phyloP scores from a whole-genome alignment of 106 monocot genomes.

The Ottelia alismoides region DNA sequence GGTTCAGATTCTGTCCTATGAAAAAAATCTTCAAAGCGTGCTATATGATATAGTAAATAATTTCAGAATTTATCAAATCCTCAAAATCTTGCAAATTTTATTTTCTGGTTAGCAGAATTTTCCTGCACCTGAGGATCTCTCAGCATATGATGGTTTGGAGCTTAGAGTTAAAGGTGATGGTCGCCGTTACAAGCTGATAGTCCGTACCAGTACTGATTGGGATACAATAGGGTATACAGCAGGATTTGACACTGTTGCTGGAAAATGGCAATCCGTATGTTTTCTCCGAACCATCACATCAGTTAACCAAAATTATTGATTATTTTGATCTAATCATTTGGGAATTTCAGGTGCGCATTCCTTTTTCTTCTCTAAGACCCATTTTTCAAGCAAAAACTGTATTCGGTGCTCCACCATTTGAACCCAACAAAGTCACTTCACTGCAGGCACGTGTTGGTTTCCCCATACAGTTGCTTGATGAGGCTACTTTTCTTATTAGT shows the following conservation, averaged over 20 bases:
- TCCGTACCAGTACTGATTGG: conserved; percentile 80
- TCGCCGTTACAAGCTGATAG: conserved; percentile 72
- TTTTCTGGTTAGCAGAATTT: conserved; percentile 54
- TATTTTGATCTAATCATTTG: too few relatives aligned
- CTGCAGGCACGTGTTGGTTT: conserved; percentile 36
- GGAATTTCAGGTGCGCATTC: conserved; percentile 69
- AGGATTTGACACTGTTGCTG: conserved; percentile 73
- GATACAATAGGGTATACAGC: conserved; percentile 86
- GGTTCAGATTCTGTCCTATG: too few relatives aligned
- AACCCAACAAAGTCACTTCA: conserved; percentile 61
- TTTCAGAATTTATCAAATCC: not conserved
- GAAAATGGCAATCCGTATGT: conserved; percentile 79
- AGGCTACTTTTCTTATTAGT: not conserved
- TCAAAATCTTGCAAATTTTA: not conserved
- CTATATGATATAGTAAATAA: too few relatives aligned
- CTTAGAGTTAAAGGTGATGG: conserved; percentile 88
- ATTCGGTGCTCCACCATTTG: conserved; percentile 68
- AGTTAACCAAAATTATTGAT: too few relatives aligned
- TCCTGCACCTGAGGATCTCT: conserved; percentile 77
- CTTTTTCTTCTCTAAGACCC: conserved; percentile 78
- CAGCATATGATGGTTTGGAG: conserved; percentile 92
- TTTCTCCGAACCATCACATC: too few relatives aligned
- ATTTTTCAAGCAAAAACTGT: conserved; percentile 80
- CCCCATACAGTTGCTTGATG: not conserved
- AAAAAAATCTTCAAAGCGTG: too few relatives aligned